Conservation (phyloP, 345 rosid species). For the Populus ilicifolia region DNA sequence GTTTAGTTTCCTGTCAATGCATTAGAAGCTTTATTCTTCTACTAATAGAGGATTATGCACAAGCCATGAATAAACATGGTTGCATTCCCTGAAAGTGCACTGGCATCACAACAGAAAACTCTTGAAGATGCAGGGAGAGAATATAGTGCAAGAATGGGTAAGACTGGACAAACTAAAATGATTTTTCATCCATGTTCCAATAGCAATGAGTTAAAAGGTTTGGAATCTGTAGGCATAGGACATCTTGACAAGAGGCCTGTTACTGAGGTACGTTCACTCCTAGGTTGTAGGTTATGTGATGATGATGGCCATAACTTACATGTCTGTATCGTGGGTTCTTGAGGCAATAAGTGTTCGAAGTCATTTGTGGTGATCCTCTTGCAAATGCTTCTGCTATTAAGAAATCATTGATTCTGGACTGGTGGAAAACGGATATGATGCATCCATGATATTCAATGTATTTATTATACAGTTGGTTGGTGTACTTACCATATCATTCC, state of each 20-base stretch:
- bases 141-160: background rate
- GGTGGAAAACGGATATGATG: background rate
- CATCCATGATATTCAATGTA: background rate
- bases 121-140: background rate
- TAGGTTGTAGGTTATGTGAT: background rate
- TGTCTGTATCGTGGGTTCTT: background rate
- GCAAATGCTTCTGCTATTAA: background rate
- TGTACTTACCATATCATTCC: background rate
- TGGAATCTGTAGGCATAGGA: background rate
- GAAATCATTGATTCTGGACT: background rate
- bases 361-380: background rate
- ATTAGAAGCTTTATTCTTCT: background rate
- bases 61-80: background rate
- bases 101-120: background rate
- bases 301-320: background rate
- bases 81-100: background rate
- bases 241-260: background rate
- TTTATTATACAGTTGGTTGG: background rate
- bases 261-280: background rate
- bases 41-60: background rate
- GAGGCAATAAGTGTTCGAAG: background rate
- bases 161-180: background rate
- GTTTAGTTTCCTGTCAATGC: background rate
- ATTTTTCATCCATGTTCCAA: background rate
- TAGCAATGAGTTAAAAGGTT: background rate